These are phyloP conservation scores for Fusarium chlamydosporum DNA, from an alignment of 2,329 filamentous ascomycete species.

Conservation along the genomic window DNA sequence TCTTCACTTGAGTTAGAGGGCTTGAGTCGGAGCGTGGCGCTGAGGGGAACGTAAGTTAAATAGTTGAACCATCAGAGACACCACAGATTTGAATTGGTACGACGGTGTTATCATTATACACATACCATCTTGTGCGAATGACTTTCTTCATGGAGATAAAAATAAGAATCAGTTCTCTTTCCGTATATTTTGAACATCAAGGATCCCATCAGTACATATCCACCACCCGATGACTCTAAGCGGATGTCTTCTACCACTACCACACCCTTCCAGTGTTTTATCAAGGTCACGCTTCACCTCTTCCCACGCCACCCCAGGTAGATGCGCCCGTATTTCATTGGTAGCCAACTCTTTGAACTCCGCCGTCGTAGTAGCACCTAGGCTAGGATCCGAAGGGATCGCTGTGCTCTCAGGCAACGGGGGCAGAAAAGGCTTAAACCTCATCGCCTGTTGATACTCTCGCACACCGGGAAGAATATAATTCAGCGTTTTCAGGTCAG, in stretches of 20 bases:
- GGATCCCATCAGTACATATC: conserved; percentile 24
- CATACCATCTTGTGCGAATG: neutral
- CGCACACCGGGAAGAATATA: conserved; percentile 50
- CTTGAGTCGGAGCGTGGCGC: no score
- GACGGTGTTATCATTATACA: no score
- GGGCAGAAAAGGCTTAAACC: conserved; percentile 37
- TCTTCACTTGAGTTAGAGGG: conserved; percentile 48
- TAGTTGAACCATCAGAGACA: neutral
- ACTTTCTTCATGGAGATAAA: neutral
- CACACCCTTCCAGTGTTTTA: conserved; percentile 21
- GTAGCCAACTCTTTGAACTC: no score
- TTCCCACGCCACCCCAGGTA: conserved; percentile 36
- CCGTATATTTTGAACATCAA: conserved; percentile 16
- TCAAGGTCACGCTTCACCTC: conserved; percentile 40
- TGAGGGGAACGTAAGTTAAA: neutral
- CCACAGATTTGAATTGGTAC: no score
- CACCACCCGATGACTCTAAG: conserved; percentile 13
- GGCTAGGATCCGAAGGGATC: conserved; percentile 48
- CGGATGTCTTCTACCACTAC: neutral
- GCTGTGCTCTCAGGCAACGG: conserved; percentile 39
- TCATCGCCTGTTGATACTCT: conserved; percentile 12
- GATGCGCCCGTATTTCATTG: neutral
- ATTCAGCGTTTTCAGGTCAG: conserved; percentile 45
- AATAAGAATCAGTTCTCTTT: neutral
- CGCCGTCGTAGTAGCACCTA: neutral